A percentile compares a stretch with the other conserved stretches of the same genome.
These are phyloP conservation scores for Thermothelomyces thermophilus DNA, from an alignment of 2,329 filamentous ascomycete species.

Conservation along the genomic window DNA sequence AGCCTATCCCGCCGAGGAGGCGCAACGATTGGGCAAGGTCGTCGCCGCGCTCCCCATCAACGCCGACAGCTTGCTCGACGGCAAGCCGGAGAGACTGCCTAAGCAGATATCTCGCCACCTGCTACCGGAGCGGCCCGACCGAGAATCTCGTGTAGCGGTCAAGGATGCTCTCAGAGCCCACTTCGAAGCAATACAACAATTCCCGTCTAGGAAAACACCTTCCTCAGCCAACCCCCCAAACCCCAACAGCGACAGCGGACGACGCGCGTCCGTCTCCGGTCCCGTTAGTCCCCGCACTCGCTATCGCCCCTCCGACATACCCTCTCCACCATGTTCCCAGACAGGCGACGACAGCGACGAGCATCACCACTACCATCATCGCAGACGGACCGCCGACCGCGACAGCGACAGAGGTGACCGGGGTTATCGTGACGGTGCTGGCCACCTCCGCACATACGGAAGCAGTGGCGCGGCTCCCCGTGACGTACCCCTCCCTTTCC, in stretches of 20 bases:
- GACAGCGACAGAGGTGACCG: background rate
- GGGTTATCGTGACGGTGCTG: background rate
- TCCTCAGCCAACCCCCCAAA: background rate
- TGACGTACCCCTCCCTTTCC: background rate
- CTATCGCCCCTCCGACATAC: constrained; percentile 2
- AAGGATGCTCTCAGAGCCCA: constrained; percentile 47
- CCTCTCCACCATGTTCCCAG: constrained; percentile 2
- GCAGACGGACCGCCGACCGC: background rate
- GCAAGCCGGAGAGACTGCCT: constrained; percentile 66
- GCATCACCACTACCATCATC: background rate
- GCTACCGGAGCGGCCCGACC: constrained; percentile 56
- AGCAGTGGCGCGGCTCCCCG: constrained; percentile 2
- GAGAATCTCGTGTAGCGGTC: constrained; percentile 52
- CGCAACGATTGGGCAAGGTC: constrained; percentile 60
- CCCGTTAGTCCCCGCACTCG: constrained; percentile 5
- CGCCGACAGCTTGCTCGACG: constrained; percentile 45
- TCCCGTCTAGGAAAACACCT: background rate
- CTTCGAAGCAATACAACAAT: background rate
- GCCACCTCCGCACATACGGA: background rate
- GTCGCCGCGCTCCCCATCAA: constrained; percentile 64
- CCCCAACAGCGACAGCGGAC: background rate
- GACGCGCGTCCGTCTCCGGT: background rate
- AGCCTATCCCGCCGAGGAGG: constrained; percentile 71
- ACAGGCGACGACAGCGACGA: background rate
- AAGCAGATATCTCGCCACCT: constrained; percentile 70